Conservation (phyloP, 805 yeast genomes). For the Metschnikowia koreensis region DNA sequence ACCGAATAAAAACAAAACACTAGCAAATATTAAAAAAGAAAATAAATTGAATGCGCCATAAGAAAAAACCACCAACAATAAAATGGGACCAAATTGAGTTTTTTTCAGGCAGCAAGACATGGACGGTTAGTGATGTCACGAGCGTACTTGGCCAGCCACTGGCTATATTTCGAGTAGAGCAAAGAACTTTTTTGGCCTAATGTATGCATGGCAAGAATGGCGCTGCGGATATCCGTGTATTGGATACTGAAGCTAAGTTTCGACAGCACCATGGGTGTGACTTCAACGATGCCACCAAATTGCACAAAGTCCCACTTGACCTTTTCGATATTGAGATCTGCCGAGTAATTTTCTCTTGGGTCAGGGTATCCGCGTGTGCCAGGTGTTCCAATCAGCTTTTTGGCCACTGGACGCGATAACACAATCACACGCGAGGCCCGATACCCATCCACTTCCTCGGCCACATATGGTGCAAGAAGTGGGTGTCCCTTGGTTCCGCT, state of each 20-base stretch:
- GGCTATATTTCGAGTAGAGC: conserved; percentile 41
- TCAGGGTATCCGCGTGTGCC: conserved; percentile 38
- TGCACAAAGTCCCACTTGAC: conserved; percentile 48
- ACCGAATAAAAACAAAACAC: too few species aligned
- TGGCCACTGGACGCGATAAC: conserved; percentile 23
- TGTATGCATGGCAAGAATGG: conserved; percentile 51
- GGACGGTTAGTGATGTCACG: conserved; percentile 64
- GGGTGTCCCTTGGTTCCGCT: conserved; percentile 17
- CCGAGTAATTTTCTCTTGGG: conserved; percentile 40
- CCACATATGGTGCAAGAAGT: conserved; percentile 23
- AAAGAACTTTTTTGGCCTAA: conserved; percentile 12
- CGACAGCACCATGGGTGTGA: conserved; percentile 65
- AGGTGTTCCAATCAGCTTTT: background rate
- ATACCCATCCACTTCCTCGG: conserved; percentile 33
- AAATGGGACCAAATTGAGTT: background rate
- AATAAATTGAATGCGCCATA: background rate
- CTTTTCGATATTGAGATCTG: conserved; percentile 43
- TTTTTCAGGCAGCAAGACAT: conserved; percentile 24
- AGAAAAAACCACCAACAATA: background rate
- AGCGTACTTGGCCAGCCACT: conserved; percentile 67
- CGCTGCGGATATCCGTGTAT: conserved; percentile 56
- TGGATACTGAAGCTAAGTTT: conserved; percentile 61
- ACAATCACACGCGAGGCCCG: conserved; percentile 60
- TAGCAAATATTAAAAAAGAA: background rate
- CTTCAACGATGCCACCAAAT: conserved; percentile 61